phyloP scores from a whole-genome alignment of 257 asterid species.

The Mitragyna speciosa region DNA sequence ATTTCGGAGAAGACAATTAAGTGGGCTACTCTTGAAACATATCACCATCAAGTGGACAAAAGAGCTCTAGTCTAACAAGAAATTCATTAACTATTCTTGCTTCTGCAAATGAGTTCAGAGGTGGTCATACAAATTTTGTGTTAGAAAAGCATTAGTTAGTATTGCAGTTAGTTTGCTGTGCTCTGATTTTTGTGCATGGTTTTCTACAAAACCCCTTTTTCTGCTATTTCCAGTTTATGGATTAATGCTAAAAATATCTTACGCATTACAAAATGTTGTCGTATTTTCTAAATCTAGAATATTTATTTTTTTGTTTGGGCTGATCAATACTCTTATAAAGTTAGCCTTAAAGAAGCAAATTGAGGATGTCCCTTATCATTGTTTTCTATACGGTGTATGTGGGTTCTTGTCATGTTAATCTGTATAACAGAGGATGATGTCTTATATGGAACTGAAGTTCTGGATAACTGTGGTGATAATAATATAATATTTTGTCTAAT shows the following conservation, averaged over 20 bases:
- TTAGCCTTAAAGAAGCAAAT: not conserved
- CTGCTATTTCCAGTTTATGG: not conserved
- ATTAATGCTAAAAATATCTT: not conserved
- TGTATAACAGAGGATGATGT: not conserved
- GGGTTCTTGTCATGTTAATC: not conserved
- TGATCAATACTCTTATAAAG: not conserved
- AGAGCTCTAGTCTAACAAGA: not conserved
- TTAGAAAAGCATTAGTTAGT: not conserved
- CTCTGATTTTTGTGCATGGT: not conserved
- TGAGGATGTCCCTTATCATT: not conserved
- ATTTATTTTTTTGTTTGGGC: not conserved
- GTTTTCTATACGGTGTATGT: not conserved
- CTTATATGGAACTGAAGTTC: not conserved
- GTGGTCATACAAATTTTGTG: not conserved
- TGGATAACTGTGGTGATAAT: not conserved
- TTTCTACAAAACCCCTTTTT: not conserved
- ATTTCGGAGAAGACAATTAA: not conserved
- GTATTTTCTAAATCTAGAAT: no score
- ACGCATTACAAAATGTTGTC: not conserved
- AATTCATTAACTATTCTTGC: constrained; percentile 1
- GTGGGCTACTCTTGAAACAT: not conserved
- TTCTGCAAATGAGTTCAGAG: not conserved
- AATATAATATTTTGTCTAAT: not conserved
- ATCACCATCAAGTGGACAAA: not conserved
- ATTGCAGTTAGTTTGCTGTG: not conserved